phyloP scores from a whole-genome alignment of 2,329 filamentous ascomycete species.

The Phialophora chinensis region DNA sequence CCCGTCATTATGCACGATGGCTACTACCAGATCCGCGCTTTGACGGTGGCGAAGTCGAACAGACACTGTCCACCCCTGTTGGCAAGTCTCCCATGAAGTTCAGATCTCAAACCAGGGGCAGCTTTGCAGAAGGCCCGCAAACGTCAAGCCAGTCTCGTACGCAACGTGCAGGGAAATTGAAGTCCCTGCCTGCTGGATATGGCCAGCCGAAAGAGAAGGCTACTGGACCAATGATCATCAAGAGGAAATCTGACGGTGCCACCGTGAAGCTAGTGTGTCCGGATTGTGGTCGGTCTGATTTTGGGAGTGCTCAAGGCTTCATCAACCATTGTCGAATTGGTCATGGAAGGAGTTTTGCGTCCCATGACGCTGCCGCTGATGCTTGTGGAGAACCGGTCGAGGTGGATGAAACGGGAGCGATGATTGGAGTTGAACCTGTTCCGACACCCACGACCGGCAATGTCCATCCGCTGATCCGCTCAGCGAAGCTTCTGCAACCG shows the following conservation, averaged over 20 bases:
- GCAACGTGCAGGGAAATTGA: constrained; percentile 66
- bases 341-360: constrained; percentile 91
- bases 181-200: constrained; percentile 73
- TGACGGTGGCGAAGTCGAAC: constrained; percentile 65
- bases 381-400: constrained; percentile 85
- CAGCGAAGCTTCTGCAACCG: constrained; percentile 56
- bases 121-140: constrained; percentile 62
- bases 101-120: constrained; percentile 75
- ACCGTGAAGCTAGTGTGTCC: constrained; percentile 89
- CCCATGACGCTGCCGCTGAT: constrained; percentile 89
- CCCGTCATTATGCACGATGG: constrained; percentile 94
- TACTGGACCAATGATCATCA: constrained; percentile 77
- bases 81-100: constrained; percentile 65
- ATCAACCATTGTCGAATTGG: constrained; percentile 98
- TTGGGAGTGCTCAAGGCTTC: constrained; percentile 97
- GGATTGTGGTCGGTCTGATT: constrained; percentile 87
- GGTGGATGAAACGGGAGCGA: constrained; percentile 62
- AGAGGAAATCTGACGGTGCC: constrained; percentile 79
- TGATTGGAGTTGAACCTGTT: constrained; percentile 49
- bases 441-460: constrained; percentile 51
- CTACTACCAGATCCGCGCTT: constrained; percentile 87
- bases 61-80: constrained; percentile 22
- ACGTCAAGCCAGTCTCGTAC: constrained; percentile 63
- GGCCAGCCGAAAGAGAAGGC: constrained; percentile 78
- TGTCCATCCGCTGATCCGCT: constrained; percentile 67